Base-by-base conservation (phyloP, 83 land plant species). In the Thuja plicata region DNA sequence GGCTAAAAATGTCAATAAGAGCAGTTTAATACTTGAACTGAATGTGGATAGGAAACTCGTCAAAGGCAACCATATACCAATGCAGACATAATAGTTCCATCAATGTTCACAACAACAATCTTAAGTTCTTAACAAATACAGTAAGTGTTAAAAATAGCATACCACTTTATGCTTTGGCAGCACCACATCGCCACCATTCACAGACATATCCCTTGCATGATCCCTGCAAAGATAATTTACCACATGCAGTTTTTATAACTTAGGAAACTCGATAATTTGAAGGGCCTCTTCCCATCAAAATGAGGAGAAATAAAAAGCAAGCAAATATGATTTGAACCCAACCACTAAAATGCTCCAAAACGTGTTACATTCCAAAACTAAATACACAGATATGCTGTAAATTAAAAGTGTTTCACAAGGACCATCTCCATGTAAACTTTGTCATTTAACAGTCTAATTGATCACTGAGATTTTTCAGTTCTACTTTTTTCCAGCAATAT, bases 171-270 rank as follows among this genome's bases (percentile, higher is more conserved):
- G 43, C 70, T 37, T 62, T 86, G 45, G 16, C 35, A 54, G 41
- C 27, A 60, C 46, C 46, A 57, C 16, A 24, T 86, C 66, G 38
- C 37, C 71, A 60, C 55, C 87, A 54, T 86, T 60, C 15, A 5
- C 40, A 86, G 15, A 37, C 19, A 55, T 54, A 86, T 86, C 87
- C 73, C 34, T 86, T 55, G 73, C 21, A 35, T 60, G 87, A 86
- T 86, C 87, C 87, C 87, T 86, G 87, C 35, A 19, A 19, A 86
- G 16, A 32, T 35, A 84, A 27, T 84, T 48, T 45, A 15, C 27
- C 9, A 81, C 8, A 27, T 81, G 50, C 27, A 81, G 45, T 38
- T 40, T 5, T 43, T 81, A 34, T 71, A 27, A 21, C 8, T 32
- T 73, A 82, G 11, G 32, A 82, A 5, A 7, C 52, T 82, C 2